These are phyloP conservation scores for Erodium moschatum DNA, from an alignment of 441 rosid species.

Conservation along the genomic window DNA sequence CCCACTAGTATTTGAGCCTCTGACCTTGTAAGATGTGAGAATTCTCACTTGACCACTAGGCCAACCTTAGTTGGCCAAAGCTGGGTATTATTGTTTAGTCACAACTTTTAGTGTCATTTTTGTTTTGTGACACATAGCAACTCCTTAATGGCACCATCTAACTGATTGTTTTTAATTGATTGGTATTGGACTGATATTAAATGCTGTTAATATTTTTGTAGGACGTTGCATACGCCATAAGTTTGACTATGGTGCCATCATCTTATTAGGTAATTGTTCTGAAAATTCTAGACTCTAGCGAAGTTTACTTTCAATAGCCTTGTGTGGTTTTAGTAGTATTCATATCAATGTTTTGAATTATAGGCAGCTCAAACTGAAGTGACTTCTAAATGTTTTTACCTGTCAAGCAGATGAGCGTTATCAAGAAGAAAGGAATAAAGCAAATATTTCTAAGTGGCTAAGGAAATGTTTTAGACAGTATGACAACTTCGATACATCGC, in stretches of 20 bases:
- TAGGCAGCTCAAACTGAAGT: not conserved
- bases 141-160: conserved; percentile 9
- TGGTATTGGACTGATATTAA: not conserved
- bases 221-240: conserved; percentile 94
- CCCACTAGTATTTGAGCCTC: too few species aligned
- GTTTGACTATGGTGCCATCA: conserved; percentile 88
- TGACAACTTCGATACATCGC: conserved; percentile 47
- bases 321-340: conserved; percentile 8
- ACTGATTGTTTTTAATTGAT: conserved; percentile 5
- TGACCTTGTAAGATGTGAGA: too few species aligned
- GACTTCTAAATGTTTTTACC: conserved; percentile 1
- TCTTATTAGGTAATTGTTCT: conserved; percentile 60
- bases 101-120: not conserved
- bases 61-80: too few species aligned
- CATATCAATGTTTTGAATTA: not conserved
- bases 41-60: too few species aligned
- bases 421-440: conserved; percentile 56
- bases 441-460: conserved; percentile 83
- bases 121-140: not conserved
- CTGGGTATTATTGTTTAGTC: not conserved
- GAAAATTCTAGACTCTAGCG: not conserved
- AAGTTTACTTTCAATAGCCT: conserved; percentile 1
- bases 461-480: conserved; percentile 61
- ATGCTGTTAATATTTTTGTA: conserved; percentile 25
- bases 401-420: conserved; percentile 67